Percentiles rank a stretch among this genome's conserved stretches.
phyloP scores from a whole-genome alignment of 2,329 filamentous ascomycete genomes.

The Beauveria sp. region DNA sequence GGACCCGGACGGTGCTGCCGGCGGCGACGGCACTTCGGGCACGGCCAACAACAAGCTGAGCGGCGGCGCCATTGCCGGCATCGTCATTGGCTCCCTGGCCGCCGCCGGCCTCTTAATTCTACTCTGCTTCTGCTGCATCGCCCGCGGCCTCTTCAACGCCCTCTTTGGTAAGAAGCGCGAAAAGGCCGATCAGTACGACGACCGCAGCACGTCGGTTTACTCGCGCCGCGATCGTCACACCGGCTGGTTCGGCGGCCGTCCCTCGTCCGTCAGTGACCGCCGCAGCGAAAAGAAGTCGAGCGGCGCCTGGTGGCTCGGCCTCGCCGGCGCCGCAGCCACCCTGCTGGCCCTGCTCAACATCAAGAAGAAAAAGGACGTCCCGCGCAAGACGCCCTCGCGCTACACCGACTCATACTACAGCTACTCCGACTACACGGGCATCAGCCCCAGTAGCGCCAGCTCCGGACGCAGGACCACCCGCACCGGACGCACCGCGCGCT shows the following conservation, averaged over 20 bases:
- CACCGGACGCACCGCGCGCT: slow-evolving; percentile 13
- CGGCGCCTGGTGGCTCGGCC: slow-evolving; percentile 44
- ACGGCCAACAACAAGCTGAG: slow-evolving; percentile 44
- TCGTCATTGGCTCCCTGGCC: slow-evolving; percentile 65
- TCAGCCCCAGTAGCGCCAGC: slow-evolving; percentile 41
- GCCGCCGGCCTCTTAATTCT: slow-evolving; percentile 60
- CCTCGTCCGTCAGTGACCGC: slow-evolving; percentile 31
- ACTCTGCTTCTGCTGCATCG: slow-evolving; percentile 68
- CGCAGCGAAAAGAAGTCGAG: slow-evolving; percentile 38
- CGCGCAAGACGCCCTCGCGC: slow-evolving; percentile 31
- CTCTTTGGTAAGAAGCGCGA: slow-evolving; percentile 53
- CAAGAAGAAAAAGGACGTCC: slow-evolving; percentile 34
- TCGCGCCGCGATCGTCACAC: slow-evolving; percentile 45
- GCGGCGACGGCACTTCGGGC: slow-evolving; percentile 28
- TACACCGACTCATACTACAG: slow-evolving; percentile 48
- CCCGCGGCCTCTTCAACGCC: slow-evolving; percentile 53
- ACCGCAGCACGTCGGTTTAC: slow-evolving; percentile 45
- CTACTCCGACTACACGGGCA: slow-evolving; percentile 36
- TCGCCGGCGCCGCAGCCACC: slow-evolving; percentile 43
- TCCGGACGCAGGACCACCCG: slow-evolving; percentile 35
- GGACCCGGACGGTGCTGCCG: slow-evolving; percentile 21
- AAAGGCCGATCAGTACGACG: slow-evolving; percentile 54
- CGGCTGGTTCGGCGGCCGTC: slow-evolving; percentile 46
- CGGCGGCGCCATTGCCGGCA: slow-evolving; percentile 69
- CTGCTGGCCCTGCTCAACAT: slow-evolving; percentile 48